phyloP scores from a whole-genome alignment of 345 rosid species.

The Erodium maritimum region DNA sequence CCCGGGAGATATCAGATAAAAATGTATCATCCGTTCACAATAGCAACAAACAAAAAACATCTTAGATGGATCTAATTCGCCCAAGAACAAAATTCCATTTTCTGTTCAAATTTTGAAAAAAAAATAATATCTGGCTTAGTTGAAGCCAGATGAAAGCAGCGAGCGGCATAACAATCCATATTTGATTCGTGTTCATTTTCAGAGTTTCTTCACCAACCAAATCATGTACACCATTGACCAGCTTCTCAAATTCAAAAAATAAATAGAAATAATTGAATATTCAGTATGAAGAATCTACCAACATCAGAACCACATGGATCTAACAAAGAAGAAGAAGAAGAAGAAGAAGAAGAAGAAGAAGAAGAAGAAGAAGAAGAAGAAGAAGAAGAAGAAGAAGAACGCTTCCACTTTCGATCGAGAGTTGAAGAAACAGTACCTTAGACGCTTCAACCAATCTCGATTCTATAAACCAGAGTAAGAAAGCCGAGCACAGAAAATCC shows the following conservation, averaged over 20 bases:
- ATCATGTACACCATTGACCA: neutral
- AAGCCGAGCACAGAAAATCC: neutral
- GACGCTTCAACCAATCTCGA: conserved; percentile 1
- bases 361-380: too few species aligned
- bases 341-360: too few species aligned
- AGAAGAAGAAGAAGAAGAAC: too few species aligned
- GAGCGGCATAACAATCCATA: too few species aligned
- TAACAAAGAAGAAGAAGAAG: neutral
- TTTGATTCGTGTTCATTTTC: neutral
- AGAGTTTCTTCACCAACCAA: conserved; percentile 1
- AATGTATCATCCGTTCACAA: neutral
- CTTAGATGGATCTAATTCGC: neutral
- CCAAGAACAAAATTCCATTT: neutral
- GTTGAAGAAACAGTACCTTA: conserved; percentile 2
- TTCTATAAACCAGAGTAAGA: neutral
- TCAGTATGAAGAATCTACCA: neutral
- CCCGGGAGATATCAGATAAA: neutral
- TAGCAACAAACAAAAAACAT: neutral
- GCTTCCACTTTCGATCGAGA: neutral
- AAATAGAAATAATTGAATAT: neutral
- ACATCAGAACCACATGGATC: neutral
- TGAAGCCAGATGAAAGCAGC: neutral
- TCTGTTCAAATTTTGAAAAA: neutral
- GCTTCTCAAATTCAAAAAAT: neutral
- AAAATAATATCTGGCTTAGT: too few species aligned